These are phyloP conservation scores for Spathaspora sp. DNA, from an alignment of 1,139 yeast genomes.

Conservation along the genomic window DNA sequence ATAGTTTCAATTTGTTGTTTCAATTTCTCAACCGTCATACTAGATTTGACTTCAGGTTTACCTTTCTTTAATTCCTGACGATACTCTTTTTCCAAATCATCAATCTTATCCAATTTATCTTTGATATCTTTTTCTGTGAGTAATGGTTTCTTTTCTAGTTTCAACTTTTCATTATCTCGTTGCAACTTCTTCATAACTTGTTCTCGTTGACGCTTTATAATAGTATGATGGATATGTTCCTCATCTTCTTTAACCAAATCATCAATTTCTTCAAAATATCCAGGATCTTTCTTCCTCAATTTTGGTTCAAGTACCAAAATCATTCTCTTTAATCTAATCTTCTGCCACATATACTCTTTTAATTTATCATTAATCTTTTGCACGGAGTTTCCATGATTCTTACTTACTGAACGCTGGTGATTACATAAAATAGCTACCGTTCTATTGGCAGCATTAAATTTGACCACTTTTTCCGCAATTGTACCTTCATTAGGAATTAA, in stretches of 20 bases:
- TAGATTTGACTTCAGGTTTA: constrained; percentile 52
- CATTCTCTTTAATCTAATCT: constrained; percentile 69
- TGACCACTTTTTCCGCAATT: constrained; percentile 81
- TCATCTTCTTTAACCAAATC: constrained; percentile 69
- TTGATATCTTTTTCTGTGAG: constrained; percentile 54
- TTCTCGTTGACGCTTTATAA: constrained; percentile 62
- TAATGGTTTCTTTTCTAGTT: constrained; percentile 53
- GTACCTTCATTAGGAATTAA: constrained; percentile 81
- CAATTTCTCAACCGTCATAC: constrained; percentile 67
- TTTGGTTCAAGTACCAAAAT: constrained; percentile 64
- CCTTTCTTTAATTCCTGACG: constrained; percentile 62
- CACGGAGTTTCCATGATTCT: constrained; percentile 77
- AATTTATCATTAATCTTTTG: constrained; percentile 76
- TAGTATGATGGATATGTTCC: constrained; percentile 51
- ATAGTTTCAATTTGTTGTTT: constrained; percentile 69
- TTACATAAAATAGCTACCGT: constrained; percentile 95
- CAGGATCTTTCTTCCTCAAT: constrained; percentile 50
- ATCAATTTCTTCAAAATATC: constrained; percentile 68
- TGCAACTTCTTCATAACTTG: constrained; percentile 62
- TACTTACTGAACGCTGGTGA: constrained; percentile 92
- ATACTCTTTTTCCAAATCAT: constrained; percentile 55
- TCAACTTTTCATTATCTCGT: constrained; percentile 75
- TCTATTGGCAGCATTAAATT: constrained; percentile 91
- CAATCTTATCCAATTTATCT: constrained; percentile 58
- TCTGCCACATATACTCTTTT: constrained; percentile 82